A percentile compares a stretch with the other conserved stretches of the same genome.
Evolutionary conservation across 371 early-diverging fungal genomes (phyloP).

Genomic region (Saksenaea vasiformis): DNA sequence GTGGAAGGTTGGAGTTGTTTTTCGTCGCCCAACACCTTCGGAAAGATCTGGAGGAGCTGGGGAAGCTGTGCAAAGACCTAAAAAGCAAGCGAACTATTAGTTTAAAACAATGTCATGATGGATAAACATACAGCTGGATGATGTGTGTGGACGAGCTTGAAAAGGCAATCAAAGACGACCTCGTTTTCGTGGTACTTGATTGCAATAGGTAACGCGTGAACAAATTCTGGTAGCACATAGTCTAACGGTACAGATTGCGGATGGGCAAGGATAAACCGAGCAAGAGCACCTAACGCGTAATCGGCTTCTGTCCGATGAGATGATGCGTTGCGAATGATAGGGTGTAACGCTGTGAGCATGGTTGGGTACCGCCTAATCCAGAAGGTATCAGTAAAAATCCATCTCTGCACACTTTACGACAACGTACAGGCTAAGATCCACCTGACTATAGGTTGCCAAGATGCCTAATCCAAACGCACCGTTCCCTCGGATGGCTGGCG

Average conservation of each 20-base stretch:
- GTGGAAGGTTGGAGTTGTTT: conserved; percentile 57
- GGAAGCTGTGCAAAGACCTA: conserved; percentile 41
- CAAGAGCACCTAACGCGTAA: conserved; percentile 85
- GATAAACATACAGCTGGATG: conserved; percentile 42
- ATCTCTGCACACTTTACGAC: not conserved
- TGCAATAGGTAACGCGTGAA: conserved; percentile 73
- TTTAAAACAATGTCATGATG: not conserved
- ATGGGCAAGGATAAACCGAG: conserved; percentile 50
- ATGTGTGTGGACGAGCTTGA: conserved; percentile 58
- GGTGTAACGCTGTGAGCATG: conserved; percentile 70
- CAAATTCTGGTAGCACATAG: conserved; percentile 74
- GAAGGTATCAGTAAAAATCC: not conserved
- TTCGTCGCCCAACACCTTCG: conserved; percentile 48
- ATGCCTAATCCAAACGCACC: conserved; percentile 83
- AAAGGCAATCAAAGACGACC: conserved; percentile 72
- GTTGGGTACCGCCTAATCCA: conserved; percentile 57
- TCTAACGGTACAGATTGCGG: conserved; percentile 75
- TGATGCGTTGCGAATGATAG: conserved; percentile 64
- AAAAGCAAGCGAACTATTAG: not conserved
- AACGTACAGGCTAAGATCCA: conserved; percentile 62
- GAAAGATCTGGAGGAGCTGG: conserved; percentile 47
- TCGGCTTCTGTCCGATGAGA: conserved; percentile 69
- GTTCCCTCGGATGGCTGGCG: conserved; percentile 82
- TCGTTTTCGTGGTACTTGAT: conserved; percentile 80
- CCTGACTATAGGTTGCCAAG: conserved; percentile 64